Evolutionary conservation across 768 basidiomycete species (phyloP).

Genomic region (Kwoniella mangroviensis): DNA sequence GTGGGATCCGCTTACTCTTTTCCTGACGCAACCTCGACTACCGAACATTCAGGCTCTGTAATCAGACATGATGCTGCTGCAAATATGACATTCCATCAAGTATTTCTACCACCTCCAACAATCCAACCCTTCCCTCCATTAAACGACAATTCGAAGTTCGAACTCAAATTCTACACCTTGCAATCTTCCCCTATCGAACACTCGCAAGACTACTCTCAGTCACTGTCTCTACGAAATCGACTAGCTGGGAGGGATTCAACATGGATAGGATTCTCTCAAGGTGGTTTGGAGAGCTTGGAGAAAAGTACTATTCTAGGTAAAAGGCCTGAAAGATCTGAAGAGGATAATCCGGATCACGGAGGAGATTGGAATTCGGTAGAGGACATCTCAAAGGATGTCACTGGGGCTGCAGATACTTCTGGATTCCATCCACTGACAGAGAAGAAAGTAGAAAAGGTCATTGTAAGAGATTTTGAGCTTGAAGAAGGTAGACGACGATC

Average conservation of each 20-base stretch:
- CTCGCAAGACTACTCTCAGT: constrained; percentile 3
- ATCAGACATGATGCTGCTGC: neutral
- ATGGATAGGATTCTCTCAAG: constrained; percentile 12
- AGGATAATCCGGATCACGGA: neutral
- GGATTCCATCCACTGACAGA: neutral
- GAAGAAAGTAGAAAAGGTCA: neutral
- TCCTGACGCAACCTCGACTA: no score
- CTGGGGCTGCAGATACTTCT: neutral
- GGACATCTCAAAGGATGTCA: neutral
- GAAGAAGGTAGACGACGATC: constrained; percentile 11
- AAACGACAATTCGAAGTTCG: neutral
- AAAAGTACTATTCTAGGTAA: constrained; percentile 20
- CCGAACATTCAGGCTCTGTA: neutral
- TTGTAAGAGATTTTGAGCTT: constrained; percentile 1
- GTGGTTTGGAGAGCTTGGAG: constrained; percentile 11
- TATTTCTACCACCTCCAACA: constrained; percentile 18
- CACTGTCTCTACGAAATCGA: neutral
- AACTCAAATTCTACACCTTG: neutral
- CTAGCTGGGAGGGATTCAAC: constrained; percentile 1
- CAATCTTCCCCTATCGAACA: neutral
- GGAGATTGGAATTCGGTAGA: neutral
- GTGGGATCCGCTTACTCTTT: no score
- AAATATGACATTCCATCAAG: constrained; percentile 16
- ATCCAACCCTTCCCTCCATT: neutral
- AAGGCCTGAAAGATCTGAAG: neutral